Percentiles rank a stretch among this genome's conserved stretches.
phyloP scores from a whole-genome alignment of 371 early-diverging fungal species.

The Fennellomyces sp. region DNA sequence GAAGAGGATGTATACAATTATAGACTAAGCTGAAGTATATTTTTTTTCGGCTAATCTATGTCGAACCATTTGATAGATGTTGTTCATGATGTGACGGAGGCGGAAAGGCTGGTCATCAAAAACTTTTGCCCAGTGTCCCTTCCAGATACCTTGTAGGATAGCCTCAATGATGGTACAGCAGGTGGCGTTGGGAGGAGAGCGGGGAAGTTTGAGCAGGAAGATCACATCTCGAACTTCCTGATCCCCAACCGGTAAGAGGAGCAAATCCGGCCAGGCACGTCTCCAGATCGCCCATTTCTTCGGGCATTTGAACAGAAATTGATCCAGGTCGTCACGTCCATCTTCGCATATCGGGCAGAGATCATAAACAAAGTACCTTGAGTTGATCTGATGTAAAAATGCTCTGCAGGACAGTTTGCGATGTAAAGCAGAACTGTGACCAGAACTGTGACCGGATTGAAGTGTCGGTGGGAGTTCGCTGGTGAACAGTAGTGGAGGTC shows the following conservation, averaged over 20 bases:
- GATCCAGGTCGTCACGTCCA: not conserved
- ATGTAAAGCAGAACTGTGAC: not conserved
- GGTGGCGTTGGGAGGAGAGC: not conserved
- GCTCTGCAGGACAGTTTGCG: not conserved
- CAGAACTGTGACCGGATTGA: not conserved
- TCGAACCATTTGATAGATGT: too few species aligned
- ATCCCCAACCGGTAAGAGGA: not conserved
- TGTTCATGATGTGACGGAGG: too few species aligned
- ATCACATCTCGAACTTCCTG: not conserved
- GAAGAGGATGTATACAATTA: too few species aligned
- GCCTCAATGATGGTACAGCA: conserved; percentile 3
- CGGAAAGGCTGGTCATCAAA: too few species aligned
- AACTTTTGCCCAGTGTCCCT: too few species aligned
- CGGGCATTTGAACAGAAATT: not conserved
- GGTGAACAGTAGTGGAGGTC: too few species aligned
- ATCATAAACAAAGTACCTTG: not conserved
- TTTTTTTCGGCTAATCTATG: too few species aligned
- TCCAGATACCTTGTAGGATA: not conserved
- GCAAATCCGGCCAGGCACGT: not conserved
- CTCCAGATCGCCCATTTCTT: not conserved
- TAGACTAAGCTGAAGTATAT: too few species aligned
- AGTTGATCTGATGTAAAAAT: not conserved
- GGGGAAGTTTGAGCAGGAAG: not conserved
- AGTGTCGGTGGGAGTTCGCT: too few species aligned
- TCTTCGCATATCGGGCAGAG: not conserved